Evolutionary conservation across 108 stramenopile species (phyloP), one percentile per base, ranked within the genome.

Genomic region (Tribonema minus): DNA sequence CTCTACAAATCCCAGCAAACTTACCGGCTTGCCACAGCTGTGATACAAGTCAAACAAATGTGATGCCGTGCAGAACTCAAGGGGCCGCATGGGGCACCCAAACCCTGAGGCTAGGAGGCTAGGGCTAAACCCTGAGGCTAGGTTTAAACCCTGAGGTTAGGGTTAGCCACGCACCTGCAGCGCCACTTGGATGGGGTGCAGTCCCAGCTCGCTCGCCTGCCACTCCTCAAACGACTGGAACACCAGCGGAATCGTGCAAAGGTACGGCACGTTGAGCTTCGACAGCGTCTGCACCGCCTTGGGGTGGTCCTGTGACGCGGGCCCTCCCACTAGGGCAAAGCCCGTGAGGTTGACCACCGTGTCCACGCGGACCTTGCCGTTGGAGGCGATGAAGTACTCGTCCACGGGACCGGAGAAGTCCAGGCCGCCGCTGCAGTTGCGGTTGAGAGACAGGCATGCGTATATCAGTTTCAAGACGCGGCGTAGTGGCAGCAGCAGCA

Each of bases 191-290:
- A 96, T 92, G 38, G 95, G 95, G 73, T 96, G 95, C 28, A 96
- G 88, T 41, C 95, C 95, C 20, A 96, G 89, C 89, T 96, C 95
- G 41, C 91, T 92, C 3, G 92, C 86, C 84, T 96, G 93, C 95
- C 95, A 96, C 84, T 96, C 95, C 84, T 96, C 94, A 75, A 96
- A 96, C 25, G 93, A 94, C 82, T 96, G 95, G 92, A 96, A 96
- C 32, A 96, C 95, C 32, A 96, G 87, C 1, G 95, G 95, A 30
- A 96, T 94, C 9, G 95, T 93, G 75, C 95, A 96, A 89, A 96
- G 90, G 89, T 96, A 96, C 2, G 95, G 95, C 64, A 87, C 83
- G 77, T 94, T 92, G 76, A 96, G 83, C 72, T 87, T 86, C 82
- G 92, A 89, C 34, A 96, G 89, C 33, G 92, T 90, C 30, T 87